Evolutionary conservation across 495 filamentous ascomycete genomes (phyloP), one percentile per base, ranked within the genome.

Genomic region (Penicillium coffeae): DNA sequence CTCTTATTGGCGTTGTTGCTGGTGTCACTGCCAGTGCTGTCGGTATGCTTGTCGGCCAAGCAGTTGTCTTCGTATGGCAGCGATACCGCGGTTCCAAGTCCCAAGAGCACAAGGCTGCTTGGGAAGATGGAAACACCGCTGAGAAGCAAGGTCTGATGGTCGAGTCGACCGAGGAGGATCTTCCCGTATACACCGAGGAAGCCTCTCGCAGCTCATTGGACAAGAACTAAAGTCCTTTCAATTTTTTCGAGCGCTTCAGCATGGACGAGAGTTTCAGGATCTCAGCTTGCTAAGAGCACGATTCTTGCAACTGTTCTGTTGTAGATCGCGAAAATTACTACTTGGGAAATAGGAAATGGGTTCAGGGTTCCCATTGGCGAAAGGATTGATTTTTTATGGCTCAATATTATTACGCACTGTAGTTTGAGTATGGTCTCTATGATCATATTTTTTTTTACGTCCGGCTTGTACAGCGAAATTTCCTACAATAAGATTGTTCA

Each of bases 11-110:
- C 35, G 67, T 78, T 34, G 50, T 74, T 21, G 75, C 75, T 37
- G 76, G 76, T 35, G 55, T 80, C 47, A 64, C 68, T 4, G 75
- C 76, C 33, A 73, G 72, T 45, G 73, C 71, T n/a, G 56, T 80
- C 25, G 76, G 76, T 39, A 80, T 78, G 75, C 54, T 78, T 30
- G 66, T 78, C 14, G 76, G 76, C 34, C 74, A 80, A 60, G 47
- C 66, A 13, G 63, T 74, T 22, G 64, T 78, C 18, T 78, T 72
- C 62, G 21, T 78, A 41, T 80, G 76, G 76, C 65, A 66, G 41
- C 70, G 72, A 35, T 69, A 67, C 56, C 69, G 71, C 47, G 68
- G 64, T 36, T 51, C 57, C 44, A 52, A 57, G 25, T 39, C 53
- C 15, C 50, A 63, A 41, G 60, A 63, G 32, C 59, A 66, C 32